These are phyloP conservation scores for Leucoagaricus sp. DNA, from an alignment of 1,284 basidiomycete species.

Conservation along the genomic window DNA sequence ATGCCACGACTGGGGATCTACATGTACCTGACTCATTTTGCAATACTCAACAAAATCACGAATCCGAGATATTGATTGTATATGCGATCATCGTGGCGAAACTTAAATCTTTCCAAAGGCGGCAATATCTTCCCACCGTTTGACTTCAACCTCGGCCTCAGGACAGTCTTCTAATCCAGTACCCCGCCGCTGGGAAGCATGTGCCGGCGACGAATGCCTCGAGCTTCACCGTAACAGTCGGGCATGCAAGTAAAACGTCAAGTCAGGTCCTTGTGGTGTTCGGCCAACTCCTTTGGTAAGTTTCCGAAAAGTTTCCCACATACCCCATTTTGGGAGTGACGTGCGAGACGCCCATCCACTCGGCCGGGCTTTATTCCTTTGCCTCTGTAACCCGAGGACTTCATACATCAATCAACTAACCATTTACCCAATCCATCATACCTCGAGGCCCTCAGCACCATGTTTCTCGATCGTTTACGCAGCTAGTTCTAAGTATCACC, in stretches of 20 bases:
- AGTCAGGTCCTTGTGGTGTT: neutral
- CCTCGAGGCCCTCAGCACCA: too few species aligned
- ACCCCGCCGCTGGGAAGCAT: neutral
- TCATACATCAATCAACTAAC: neutral
- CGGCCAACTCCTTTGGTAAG: neutral
- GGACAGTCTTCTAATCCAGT: too few species aligned
- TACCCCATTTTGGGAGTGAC: neutral
- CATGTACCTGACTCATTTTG: too few species aligned
- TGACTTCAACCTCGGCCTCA: too few species aligned
- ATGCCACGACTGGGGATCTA: too few species aligned
- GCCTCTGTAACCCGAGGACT: slow-evolving; percentile 2
- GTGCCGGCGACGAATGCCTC: neutral
- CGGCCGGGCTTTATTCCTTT: too few species aligned
- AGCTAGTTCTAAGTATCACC: neutral
- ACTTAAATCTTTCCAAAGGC: too few species aligned
- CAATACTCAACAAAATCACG: too few species aligned
- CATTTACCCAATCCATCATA: neutral
- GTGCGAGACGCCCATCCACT: neutral
- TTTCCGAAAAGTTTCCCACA: neutral
- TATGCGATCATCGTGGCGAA: too few species aligned
- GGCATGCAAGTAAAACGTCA: neutral
- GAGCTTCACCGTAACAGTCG: neutral
- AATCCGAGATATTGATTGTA: too few species aligned
- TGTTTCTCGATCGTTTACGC: neutral
- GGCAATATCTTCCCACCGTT: neutral